Evolutionary conservation across 192 early-diverging fungal genomes (phyloP), one percentile per base, ranked within the genome.

Genomic region (Phlyctochytrium arcticum): DNA sequence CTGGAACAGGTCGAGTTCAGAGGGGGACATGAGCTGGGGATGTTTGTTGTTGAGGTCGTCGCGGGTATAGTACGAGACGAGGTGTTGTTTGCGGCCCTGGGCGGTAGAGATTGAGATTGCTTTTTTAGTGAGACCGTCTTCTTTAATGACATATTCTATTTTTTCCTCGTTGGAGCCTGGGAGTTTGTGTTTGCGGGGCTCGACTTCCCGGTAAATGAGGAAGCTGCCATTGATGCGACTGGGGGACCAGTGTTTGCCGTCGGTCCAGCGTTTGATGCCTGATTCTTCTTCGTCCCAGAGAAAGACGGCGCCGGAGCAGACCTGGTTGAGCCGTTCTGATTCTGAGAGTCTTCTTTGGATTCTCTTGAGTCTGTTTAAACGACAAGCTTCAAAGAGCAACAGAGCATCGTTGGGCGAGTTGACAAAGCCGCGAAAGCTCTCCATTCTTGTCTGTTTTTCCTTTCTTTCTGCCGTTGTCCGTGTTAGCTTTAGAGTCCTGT

Each of bases 211-310:
- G 72, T 95, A 95, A 0, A 91, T 92, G 47, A 95, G 74, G 68
- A 95, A 95, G 49, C 85, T 89, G 26, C 92, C 92, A 34, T 89
- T 85, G 51, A 95, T 91, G 30, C 93, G 82, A 31, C 87, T 89
- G 1, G 93, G 88, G 31, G 89, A 90, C 93, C 93, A 95, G 47
- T 83, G 87, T 67, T 88, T 85, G 17, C 92, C 92, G 70, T 95
- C 93, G 0, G 93, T 94, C 93, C 93, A 95, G 35, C 93, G 82
- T 65, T 90, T 79, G 86, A 95, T 95, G 17, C 92, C 93, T 47
- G 86, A 85, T 70, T 95, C 92, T 55, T 88, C 75, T 75, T 95
- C 93, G 67, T 93, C 91, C 87, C 92, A 95, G 36, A 89, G 88
- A 78, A 92, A 95, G 27, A 94, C 86, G 5, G 92, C 90, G 1